Conservation (phyloP, 2,329 filamentous ascomycete genomes). For the Grosmannia clavigera region DNA sequence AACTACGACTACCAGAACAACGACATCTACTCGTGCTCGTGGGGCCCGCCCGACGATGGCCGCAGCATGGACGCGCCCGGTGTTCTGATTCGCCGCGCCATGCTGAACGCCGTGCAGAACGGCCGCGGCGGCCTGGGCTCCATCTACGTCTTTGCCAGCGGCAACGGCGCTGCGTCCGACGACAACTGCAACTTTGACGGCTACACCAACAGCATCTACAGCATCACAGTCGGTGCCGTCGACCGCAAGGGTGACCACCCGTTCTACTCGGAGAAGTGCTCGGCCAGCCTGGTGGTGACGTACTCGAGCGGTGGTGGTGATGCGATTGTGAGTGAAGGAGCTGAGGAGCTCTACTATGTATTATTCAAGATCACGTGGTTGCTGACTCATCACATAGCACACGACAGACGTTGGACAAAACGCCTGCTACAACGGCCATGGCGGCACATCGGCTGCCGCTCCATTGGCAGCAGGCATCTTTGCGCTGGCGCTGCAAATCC, state of each 20-base stretch:
- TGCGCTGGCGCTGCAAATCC: conserved; percentile 71
- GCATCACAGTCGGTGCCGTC: conserved; percentile 88
- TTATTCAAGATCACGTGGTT: not conserved
- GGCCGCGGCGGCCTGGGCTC: conserved; percentile 75
- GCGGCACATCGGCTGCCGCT: conserved; percentile 89
- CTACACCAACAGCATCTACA: conserved; percentile 99
- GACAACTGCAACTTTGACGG: conserved; percentile 99
- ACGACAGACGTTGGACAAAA: conserved; percentile 88
- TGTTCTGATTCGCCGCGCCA: conserved; percentile 75
- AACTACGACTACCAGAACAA: conserved; percentile 88
- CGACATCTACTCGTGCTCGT: conserved; percentile 96
- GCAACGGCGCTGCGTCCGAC: conserved; percentile 74
- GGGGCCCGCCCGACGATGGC: conserved; percentile 92
- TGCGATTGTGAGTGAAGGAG: conserved; percentile 49
- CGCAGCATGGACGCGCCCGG: conserved; percentile 88
- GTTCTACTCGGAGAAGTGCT: conserved; percentile 94
- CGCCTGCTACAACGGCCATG: conserved; percentile 68
- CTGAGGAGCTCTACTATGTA: too few relatives aligned
- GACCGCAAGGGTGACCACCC: conserved; percentile 80
- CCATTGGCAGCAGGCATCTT: conserved; percentile 87
- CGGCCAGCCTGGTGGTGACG: conserved; percentile 86
- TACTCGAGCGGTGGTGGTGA: conserved; percentile 88
- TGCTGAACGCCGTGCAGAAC: conserved; percentile 84
- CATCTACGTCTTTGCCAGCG: conserved; percentile 92
- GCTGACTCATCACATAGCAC: conserved; percentile 35